phyloP scores from a whole-genome alignment of 2,329 filamentous ascomycete species.

The Gaeumannomyces tritici region DNA sequence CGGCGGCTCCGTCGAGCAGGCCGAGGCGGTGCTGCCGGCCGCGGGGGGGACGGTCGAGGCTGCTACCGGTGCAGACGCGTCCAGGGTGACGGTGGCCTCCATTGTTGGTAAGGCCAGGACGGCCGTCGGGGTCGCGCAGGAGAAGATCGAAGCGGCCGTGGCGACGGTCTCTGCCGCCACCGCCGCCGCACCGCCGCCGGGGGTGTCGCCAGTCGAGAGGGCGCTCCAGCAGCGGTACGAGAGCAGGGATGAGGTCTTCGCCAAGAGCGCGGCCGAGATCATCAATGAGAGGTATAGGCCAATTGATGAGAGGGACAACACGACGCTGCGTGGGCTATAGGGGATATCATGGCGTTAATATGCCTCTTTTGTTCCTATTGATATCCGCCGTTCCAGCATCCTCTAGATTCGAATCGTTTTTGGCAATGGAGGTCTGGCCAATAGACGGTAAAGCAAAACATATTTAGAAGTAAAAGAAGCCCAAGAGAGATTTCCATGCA shows the following conservation, averaged over 20 bases:
- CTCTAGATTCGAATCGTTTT: not conserved
- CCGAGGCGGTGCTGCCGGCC: conserved; percentile 11
- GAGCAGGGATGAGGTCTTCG: conserved; percentile 25
- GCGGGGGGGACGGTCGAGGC: conserved; percentile 16
- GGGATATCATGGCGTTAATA: not conserved
- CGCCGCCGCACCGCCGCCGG: conserved; percentile 11
- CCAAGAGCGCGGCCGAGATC: conserved; percentile 42
- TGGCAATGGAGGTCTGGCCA: not conserved
- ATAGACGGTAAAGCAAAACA: not conserved
- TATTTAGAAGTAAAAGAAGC: not conserved
- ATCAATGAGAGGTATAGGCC: conserved; percentile 44
- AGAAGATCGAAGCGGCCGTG: conserved; percentile 21
- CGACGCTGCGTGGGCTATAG: conserved; percentile 27
- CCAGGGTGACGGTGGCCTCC: conserved; percentile 29
- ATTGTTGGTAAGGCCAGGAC: conserved; percentile 22
- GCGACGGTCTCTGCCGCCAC: conserved; percentile 17
- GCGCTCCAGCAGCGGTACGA: conserved; percentile 43
- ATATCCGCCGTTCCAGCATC: not conserved
- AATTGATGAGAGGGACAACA: conserved; percentile 30
- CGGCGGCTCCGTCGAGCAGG: conserved; percentile 20
- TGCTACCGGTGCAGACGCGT: conserved; percentile 15
- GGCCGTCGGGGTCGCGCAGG: conserved; percentile 23
- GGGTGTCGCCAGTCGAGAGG: conserved; percentile 32
- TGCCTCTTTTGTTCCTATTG: not conserved
- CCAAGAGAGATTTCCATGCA: not conserved